phyloP scores from a whole-genome alignment of 1,139 yeast genomes.

The Pneumocystis carinii region DNA sequence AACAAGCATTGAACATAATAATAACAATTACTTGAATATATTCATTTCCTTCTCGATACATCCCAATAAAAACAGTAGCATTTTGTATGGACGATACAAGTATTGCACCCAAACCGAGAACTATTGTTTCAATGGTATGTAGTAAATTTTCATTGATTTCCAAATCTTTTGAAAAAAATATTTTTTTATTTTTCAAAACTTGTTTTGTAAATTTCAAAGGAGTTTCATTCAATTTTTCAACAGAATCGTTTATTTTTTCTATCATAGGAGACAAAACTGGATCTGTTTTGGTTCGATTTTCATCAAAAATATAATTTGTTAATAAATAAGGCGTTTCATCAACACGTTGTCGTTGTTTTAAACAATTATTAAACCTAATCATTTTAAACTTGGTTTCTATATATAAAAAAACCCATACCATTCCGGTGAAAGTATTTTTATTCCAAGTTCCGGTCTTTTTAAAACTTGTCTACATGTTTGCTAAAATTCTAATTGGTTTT shows the following conservation, averaged over 20 bases:
- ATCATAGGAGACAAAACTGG: neutral
- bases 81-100: conserved; percentile 24
- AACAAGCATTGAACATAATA: neutral
- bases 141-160: conserved; percentile 23
- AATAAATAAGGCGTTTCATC: conserved; percentile 42
- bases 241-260: conserved; percentile 2
- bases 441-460: conserved; percentile 10
- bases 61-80: conserved; percentile 53
- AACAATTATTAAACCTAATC: conserved; percentile 40
- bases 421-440: conserved; percentile 54
- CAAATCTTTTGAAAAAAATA: conserved; percentile 25
- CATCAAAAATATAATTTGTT: conserved; percentile 18
- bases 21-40: conserved; percentile 23
- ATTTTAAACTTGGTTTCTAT: conserved; percentile 15
- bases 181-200: conserved; percentile 21
- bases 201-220: conserved; percentile 9
- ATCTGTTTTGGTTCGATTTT: neutral
- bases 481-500: neutral
- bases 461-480: conserved; percentile 18
- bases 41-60: conserved; percentile 43
- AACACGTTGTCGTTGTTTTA: conserved; percentile 37
- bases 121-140: conserved; percentile 23
- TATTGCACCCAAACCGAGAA: conserved; percentile 29
- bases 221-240: conserved; percentile 1
- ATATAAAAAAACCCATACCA: conserved; percentile 31